phyloP scores from a whole-genome alignment of 495 filamentous ascomycete species.

The Aspergillus bridgeri region DNA sequence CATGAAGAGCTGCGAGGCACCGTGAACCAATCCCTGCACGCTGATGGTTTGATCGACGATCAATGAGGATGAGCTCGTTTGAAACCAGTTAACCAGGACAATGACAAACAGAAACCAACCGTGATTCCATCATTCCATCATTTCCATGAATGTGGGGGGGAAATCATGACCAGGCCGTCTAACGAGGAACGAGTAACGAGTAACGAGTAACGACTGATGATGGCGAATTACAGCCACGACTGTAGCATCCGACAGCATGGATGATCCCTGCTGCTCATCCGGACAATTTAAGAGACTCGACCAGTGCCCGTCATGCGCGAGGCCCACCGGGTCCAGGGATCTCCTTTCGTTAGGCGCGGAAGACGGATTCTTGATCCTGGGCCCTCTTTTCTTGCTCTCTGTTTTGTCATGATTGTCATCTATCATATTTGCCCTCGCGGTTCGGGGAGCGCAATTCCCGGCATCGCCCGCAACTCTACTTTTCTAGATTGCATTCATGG shows the following conservation, averaged over 20 bases:
- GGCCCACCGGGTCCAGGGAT: no score
- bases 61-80: no score
- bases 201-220: no score
- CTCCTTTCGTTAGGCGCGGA: not conserved
- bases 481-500: not conserved
- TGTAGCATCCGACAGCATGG: conserved; percentile 2
- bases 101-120: no score
- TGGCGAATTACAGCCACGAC: not conserved
- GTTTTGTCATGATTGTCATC: not conserved
- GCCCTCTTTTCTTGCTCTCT: not conserved
- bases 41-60: not conserved
- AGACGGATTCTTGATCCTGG: not conserved
- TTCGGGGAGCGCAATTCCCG: no score
- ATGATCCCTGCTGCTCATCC: not conserved
- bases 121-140: no score
- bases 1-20: not conserved
- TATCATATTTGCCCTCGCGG: no score
- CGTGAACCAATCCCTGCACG: not conserved
- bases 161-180: no score
- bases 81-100: no score
- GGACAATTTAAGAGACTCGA: not conserved
- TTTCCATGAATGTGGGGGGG: not conserved
- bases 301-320: not conserved
- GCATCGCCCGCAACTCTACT: conserved; percentile 14
- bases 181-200: no score